A percentile compares a stretch with the other conserved stretches of the same genome.
Evolutionary conservation across 2,329 filamentous ascomycete species (phyloP).

Genomic region (Clonostachys rhizophaga): DNA sequence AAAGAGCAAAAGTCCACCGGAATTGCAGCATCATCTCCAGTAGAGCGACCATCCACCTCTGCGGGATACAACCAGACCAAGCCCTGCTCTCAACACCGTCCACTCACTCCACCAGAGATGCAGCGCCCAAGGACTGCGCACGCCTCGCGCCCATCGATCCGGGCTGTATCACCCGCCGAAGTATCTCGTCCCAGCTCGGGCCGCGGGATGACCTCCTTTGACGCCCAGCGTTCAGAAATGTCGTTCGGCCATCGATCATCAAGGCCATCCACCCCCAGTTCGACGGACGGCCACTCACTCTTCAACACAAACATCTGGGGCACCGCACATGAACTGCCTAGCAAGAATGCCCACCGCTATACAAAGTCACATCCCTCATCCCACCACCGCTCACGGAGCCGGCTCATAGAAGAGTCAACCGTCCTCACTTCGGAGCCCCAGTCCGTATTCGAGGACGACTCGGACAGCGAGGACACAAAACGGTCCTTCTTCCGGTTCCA

Average conservation of each 20-base stretch:
- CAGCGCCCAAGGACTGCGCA: background rate
- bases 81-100: background rate
- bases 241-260: no score
- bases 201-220: no score
- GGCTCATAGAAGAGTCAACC: background rate
- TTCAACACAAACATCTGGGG: no score
- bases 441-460: constrained; percentile 45
- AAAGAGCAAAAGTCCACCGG: background rate
- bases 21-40: background rate
- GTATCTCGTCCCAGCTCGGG: no score
- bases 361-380: background rate
- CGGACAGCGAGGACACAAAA: constrained; percentile 23
- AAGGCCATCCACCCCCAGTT: no score
- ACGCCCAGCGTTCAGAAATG: no score
- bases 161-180: no score
- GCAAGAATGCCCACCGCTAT: background rate
- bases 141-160: background rate
- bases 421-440: constrained; percentile 9
- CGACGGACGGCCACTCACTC: no score
- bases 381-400: no score
- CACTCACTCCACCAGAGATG: background rate
- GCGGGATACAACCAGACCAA: constrained; percentile 1
- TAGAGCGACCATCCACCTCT: background rate
- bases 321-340: no score
- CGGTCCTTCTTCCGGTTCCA: constrained; percentile 33